Base-by-base conservation (phyloP, 2,329 filamentous ascomycete genomes). In the Salinomyces thailandicus region DNA sequence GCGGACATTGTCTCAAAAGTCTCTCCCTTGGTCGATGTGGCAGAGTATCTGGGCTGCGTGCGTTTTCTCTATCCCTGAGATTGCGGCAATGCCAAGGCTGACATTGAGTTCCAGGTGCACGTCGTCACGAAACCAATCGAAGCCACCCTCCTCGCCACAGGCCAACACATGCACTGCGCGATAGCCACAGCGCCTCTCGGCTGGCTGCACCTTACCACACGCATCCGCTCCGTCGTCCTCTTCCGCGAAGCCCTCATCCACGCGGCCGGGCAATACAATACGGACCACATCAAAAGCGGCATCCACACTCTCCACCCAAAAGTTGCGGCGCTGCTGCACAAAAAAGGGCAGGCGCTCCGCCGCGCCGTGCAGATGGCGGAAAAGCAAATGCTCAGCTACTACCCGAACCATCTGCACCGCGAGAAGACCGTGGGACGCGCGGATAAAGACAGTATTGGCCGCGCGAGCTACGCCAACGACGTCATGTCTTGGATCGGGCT, bases 401-500 rank as follows among this genome's bases (percentile, higher is more conserved):
- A 60, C 38, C 57, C 55, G 3, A 37, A 40, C 13, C 34, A 45
- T 15, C 34, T 60, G 3, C 44, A 48, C 32, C 50, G 54, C 13
- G 37, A 51, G 31, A 30, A 36, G n/a, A 48, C 43, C 7, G 40
- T 47, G 28, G 51, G 48, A 36, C 44, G 41, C 36, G 55, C 42
- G 24, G 50, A 56, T 48, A 46, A 41, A 24, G 53, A 59, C 37
- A 52, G 53, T 14, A 55, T 58, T 26, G 52, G 56, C 34, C 63
- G 66, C 20, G 59, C 62, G 30, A 54, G 56, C 12, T 72, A 70
- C 43, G 53, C 58, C 14, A 64, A 60, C 39, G 64, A 72, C 41
- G 66, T 72, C 40, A 60, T 70, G 41, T 57, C 64, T 44, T 72
- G 69, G 69, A 67, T 71, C 53, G 62, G 62, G 3, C 53, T 71